Base-by-base conservation (phyloP, 2,329 filamentous ascomycete species). In the Colletotrichum acutatum region DNA sequence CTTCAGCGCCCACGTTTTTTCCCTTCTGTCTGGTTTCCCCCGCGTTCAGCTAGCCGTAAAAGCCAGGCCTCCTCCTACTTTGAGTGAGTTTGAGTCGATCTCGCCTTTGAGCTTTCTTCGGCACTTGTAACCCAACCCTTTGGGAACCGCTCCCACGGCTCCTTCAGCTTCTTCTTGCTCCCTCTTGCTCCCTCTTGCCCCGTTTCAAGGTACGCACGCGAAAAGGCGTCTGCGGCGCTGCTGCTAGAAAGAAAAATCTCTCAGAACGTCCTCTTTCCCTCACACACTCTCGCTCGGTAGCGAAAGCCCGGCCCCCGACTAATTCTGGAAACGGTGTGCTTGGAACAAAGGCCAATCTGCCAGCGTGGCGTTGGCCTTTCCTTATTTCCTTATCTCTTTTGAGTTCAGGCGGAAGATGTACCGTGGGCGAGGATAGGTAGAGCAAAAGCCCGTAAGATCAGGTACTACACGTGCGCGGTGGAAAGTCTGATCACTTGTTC, bases 291-390 rank as follows among this genome's bases (percentile, higher is more conserved):
- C 19, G 4, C 42, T 42, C 49, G 14, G 65, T 62, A 53, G 59
- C 53, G 26, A 64, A 46, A 42, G 37, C 37, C 37, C 37, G 6
- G 53, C 5, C 28, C 24, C 26, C 58, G 63, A 56, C 70, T 72
- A 72, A 64, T 72, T 28, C 54, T 64, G 66, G 54, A 60, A 63
- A 57, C 66, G 66, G 70, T 42, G 22, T 53, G 14, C 56, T 54
- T 69, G 42, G 59, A 22, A 70, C 66, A 72, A 70, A 60, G 59
- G 59, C 59, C 64, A 52, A 57, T 30, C 24, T 34, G 57, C 66
- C 66, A 70, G 37, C 59, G 66, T 70, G 70, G 70, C 66, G 60
- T 72, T 46, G 37, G 19, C 34, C 22, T 49, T 49, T 42, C 37
- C 37, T n/a, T 49, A 49, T 49, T 49, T 49, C 8, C 42, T 42